Percentiles rank a stretch among this genome's conserved stretches.
These are phyloP conservation scores for Candida verbasci DNA, from an alignment of 805 yeast species.

Conservation along the genomic window DNA sequence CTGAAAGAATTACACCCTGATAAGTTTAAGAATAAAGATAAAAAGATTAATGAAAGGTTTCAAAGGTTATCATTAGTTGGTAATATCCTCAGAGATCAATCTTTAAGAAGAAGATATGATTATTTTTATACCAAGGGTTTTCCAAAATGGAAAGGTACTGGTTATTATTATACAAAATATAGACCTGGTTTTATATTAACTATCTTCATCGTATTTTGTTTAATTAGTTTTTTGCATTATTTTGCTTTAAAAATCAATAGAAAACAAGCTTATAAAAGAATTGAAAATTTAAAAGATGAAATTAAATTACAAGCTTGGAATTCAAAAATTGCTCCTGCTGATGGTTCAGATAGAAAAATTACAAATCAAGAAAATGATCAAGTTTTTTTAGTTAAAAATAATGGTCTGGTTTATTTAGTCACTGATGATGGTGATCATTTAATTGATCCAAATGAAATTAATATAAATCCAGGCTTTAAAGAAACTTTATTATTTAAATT, in stretches of 20 bases:
- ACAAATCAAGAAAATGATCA: slow-evolving; percentile 41
- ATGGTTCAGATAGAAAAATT: slow-evolving; percentile 44
- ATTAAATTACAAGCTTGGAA: slow-evolving; percentile 55
- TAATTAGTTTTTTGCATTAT: slow-evolving; percentile 57
- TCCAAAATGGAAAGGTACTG: slow-evolving; percentile 74
- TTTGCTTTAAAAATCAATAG: slow-evolving; percentile 50
- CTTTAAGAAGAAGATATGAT: slow-evolving; percentile 70
- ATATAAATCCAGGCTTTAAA: slow-evolving; percentile 41
- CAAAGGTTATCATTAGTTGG: slow-evolving; percentile 76
- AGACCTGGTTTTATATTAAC: slow-evolving; percentile 61
- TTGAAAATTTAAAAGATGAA: slow-evolving; percentile 47
- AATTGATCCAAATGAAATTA: slow-evolving; percentile 46
- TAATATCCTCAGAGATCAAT: slow-evolving; percentile 57
- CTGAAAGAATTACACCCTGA: slow-evolving; percentile 85
- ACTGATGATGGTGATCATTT: slow-evolving; percentile 31
- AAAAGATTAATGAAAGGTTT: slow-evolving; percentile 62
- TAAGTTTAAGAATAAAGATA: slow-evolving; percentile 40
- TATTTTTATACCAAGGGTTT: slow-evolving; percentile 79
- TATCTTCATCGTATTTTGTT: slow-evolving; percentile 43
- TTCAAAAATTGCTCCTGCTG: slow-evolving; percentile 45
- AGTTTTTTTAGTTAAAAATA: slow-evolving; percentile 50
- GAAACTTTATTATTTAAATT: slow-evolving; percentile 44
- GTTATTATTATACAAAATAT: slow-evolving; percentile 60
- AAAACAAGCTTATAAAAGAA: slow-evolving; percentile 52
- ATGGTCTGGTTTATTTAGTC: slow-evolving; percentile 52